Percentiles rank a stretch among this genome's conserved stretches.
Conservation (phyloP, 306 rosid species). For the Castanea crenata region DNA sequence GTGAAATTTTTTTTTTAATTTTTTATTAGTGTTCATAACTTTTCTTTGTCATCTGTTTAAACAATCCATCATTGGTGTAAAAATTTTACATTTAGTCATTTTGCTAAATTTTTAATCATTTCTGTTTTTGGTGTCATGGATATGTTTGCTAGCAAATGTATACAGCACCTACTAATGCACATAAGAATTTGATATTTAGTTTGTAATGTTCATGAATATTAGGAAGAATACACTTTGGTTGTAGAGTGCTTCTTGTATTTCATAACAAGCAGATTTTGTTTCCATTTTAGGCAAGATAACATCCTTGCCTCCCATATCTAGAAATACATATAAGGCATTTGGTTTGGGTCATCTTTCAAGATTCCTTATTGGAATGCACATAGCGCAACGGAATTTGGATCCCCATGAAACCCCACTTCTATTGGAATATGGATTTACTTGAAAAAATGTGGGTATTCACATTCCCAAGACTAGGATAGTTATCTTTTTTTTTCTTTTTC, state of each 20-base stretch:
- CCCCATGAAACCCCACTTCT: no score
- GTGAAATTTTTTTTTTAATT: constrained; percentile 7
- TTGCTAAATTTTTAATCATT: background rate
- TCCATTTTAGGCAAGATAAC: background rate
- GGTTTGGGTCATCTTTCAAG: no score
- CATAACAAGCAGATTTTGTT: background rate
- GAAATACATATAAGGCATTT: background rate
- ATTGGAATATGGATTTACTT: no score
- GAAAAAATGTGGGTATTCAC: no score
- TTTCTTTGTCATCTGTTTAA: background rate
- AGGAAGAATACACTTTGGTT: background rate
- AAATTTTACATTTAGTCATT: background rate
- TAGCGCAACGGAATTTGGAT: no score
- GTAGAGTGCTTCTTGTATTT: background rate
- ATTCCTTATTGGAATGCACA: no score
- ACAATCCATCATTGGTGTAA: background rate
- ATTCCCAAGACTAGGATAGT: no score
- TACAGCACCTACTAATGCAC: background rate
- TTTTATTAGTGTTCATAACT: background rate
- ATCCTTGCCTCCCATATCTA: background rate
- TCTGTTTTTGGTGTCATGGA: background rate
- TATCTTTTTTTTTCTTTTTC: no score
- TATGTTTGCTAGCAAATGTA: background rate
- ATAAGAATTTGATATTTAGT: background rate
- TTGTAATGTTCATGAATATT: no score